These are phyloP conservation scores for Zalaria obscura DNA, from an alignment of 2,329 filamentous ascomycete genomes.

Conservation along the genomic window DNA sequence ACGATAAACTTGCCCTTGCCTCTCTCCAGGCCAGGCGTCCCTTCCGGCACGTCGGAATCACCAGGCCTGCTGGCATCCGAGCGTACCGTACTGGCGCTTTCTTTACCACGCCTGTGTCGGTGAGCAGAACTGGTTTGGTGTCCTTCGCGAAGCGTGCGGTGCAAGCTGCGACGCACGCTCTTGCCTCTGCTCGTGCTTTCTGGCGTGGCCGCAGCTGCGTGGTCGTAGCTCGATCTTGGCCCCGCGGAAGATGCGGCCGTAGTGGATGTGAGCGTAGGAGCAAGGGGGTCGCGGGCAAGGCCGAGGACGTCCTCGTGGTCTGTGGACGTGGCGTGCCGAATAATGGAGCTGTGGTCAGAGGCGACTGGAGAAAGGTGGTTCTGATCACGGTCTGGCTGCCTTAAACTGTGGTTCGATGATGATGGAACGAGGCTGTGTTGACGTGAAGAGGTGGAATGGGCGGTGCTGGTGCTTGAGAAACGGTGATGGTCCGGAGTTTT, in stretches of 20 bases:
- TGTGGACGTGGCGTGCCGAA: too few species aligned
- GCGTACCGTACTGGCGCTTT: conserved; percentile 46
- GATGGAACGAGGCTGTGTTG: conserved; percentile 5
- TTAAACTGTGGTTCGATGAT: conserved; percentile 2
- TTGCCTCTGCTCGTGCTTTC: conserved; percentile 14
- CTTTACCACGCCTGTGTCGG: conserved; percentile 63
- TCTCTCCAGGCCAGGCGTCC: conserved; percentile 54
- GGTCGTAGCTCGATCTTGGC: neutral
- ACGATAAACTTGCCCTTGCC: conserved; percentile 85
- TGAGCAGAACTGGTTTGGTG: conserved; percentile 32
- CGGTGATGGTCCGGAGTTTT: conserved; percentile 15
- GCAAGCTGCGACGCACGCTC: conserved; percentile 71
- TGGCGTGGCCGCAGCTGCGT: conserved; percentile 7
- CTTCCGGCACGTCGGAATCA: conserved; percentile 32
- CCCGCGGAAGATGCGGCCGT: conserved; percentile 3
- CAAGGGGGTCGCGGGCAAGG: conserved; percentile 2
- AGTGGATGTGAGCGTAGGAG: conserved; percentile 1
- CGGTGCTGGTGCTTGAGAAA: conserved; percentile 16
- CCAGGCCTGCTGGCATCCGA: conserved; percentile 35
- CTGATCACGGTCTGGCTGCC: too few species aligned
- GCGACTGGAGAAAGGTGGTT: too few species aligned
- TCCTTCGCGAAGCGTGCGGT: conserved; percentile 70
- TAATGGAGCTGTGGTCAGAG: too few species aligned
- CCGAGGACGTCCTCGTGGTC: conserved; percentile 1
- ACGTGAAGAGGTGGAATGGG: conserved; percentile 4